Evolutionary conservation across 345 rosid genomes (phyloP).

Genomic region (Punica granatum): DNA sequence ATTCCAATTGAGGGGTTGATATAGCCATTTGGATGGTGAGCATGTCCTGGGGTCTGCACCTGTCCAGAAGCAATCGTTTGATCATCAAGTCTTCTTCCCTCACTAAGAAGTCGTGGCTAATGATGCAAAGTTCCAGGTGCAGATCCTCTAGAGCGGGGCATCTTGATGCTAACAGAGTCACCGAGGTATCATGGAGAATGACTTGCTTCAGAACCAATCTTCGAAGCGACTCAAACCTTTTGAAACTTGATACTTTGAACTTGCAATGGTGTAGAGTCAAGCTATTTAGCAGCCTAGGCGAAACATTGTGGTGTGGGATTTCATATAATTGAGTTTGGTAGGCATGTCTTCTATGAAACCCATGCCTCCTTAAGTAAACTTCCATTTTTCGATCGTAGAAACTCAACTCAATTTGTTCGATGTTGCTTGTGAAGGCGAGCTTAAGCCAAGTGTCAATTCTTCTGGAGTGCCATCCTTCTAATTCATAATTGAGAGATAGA

Average conservation of each 20-base stretch:
- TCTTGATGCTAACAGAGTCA: slow-evolving; percentile 10
- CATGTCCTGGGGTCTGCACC: slow-evolving; percentile 9
- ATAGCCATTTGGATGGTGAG: slow-evolving; percentile 6
- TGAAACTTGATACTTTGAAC: slow-evolving; percentile 12
- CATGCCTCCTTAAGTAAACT: not conserved
- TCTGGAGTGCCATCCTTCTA: not conserved
- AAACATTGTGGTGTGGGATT: slow-evolving; percentile 10
- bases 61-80: slow-evolving; percentile 9
- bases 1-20: slow-evolving; percentile 15
- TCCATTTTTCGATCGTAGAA: not conserved
- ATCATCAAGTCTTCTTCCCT: slow-evolving; percentile 12
- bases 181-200: slow-evolving; percentile 7
- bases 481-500: slow-evolving; percentile 7
- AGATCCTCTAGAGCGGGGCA: slow-evolving; percentile 15
- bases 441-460: slow-evolving; percentile 14
- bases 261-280: slow-evolving; percentile 13
- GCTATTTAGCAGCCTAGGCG: slow-evolving; percentile 12
- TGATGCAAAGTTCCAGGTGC: slow-evolving; percentile 12
- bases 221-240: slow-evolving; percentile 15
- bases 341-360: not conserved
- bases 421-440: slow-evolving; percentile 11
- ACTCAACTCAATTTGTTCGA: slow-evolving; percentile 14
- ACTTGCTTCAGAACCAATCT: slow-evolving; percentile 9
- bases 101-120: slow-evolving; percentile 13
- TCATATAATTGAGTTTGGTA: slow-evolving; percentile 7